Evolutionary conservation across 2,329 filamentous ascomycete genomes (phyloP).

Genomic region (Hortaea werneckii): DNA sequence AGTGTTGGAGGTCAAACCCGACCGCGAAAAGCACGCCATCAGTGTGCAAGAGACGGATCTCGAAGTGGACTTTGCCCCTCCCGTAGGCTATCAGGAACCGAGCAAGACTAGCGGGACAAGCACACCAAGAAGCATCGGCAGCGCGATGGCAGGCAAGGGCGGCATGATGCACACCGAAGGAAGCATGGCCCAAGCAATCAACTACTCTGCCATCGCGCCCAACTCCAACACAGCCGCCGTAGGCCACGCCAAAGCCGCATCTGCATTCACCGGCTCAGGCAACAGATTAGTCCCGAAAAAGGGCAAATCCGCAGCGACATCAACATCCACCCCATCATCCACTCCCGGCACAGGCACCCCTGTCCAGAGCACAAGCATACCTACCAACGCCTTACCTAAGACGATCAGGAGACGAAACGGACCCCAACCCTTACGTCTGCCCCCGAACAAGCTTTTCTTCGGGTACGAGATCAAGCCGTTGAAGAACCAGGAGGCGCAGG

Average conservation of each 20-base stretch:
- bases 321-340: slow-evolving; percentile 38
- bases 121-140: slow-evolving; percentile 59
- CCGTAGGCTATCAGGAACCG: slow-evolving; percentile 88
- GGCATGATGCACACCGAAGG: slow-evolving; percentile 74
- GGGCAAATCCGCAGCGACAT: slow-evolving; percentile 45
- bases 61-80: slow-evolving; percentile 88
- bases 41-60: slow-evolving; percentile 95
- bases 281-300: slow-evolving; percentile 80
- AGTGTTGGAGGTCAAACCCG: slow-evolving; percentile 85
- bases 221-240: slow-evolving; percentile 55
- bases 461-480: slow-evolving; percentile 88
- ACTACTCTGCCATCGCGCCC: slow-evolving; percentile 84
- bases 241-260: slow-evolving; percentile 54
- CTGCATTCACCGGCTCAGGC: slow-evolving; percentile 70
- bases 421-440: slow-evolving; percentile 73
- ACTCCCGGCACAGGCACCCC: slow-evolving; percentile 40
- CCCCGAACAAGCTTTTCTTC: slow-evolving; percentile 89
- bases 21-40: slow-evolving; percentile 70
- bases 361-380: slow-evolving; percentile 44
- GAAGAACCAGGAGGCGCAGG: slow-evolving; percentile 64
- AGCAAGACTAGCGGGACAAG: slow-evolving; percentile 70
- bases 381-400: slow-evolving; percentile 30
- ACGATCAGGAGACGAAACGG: slow-evolving; percentile 53
- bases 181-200: slow-evolving; percentile 96
- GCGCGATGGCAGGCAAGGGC: slow-evolving; percentile 47